Evolutionary conservation across 768 basidiomycete genomes (phyloP), one percentile per base, ranked within the genome.

Genomic region (Phlegmacium glaucopus): DNA sequence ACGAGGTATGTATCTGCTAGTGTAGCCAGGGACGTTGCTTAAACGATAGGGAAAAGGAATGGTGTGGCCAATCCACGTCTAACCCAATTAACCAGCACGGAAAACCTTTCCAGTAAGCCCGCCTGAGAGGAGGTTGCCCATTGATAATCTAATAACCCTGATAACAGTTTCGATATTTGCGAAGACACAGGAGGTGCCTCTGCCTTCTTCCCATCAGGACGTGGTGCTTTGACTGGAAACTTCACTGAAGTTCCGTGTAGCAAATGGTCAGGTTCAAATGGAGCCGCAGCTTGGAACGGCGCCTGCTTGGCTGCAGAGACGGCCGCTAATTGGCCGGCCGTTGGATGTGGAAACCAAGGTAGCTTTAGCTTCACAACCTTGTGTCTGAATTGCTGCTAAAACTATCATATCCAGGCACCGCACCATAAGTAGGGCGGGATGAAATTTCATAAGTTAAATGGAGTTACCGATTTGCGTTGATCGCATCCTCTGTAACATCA

Each of bases 201-300:
- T 2, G 69, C 68, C 6, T 83, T 83, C 69, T 83, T 83, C 75
- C 79, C 79, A 1, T 70, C 69, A 0, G 77, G 75, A 0, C 79
- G 76, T 55, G 76, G 75, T 12, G 80, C 80, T 15, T 59, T 82
- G 50, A 70, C 72, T 8, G 80, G 79, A 11, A 70, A 68, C 3
- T 83, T 71, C 60, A 66, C 63, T 5, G 80, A 83, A 57, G 79
- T 81, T 13, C 71, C 74, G 16, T 83, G 80, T 58, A 74, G 72
- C 53, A 65, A 75, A 51, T 82, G 82, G 82, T 66, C 69, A 4
- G 82, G 80, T 16, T 70, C 71, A n/a, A 75, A 81, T 46, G 76
- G 77, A 9, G 54, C 66, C 27, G 26, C 65, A 15, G 62, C 74
- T 8, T 83, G 63, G 59, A 72, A 61, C 36, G 78, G 79, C 1